A percentile compares a stretch with the other conserved stretches of the same genome.
These are phyloP conservation scores for Cryptococcus sp. DNA, from an alignment of 1,284 basidiomycete species.

Conservation along the genomic window DNA sequence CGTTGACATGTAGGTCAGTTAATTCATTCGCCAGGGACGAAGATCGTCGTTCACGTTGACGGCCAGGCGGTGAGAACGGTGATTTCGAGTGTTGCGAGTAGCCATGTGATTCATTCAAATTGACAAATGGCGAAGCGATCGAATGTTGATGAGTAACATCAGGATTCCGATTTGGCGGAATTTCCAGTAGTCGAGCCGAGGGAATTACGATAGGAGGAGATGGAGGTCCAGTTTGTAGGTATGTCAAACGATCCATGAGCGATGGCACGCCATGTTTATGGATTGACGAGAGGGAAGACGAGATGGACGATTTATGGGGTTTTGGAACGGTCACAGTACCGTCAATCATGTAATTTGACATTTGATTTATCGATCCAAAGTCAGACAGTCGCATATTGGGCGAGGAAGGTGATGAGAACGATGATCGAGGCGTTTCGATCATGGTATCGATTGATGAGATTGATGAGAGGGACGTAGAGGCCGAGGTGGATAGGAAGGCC, in stretches of 20 bases:
- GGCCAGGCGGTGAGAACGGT: slow-evolving; percentile 4
- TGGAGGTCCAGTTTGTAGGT: slow-evolving; percentile 21
- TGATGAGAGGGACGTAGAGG: slow-evolving; percentile 7
- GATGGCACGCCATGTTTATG: slow-evolving; percentile 14
- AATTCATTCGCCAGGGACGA: slow-evolving; percentile 12
- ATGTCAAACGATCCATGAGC: slow-evolving; percentile 20
- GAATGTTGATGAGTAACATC: slow-evolving; percentile 16
- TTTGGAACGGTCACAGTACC: background rate
- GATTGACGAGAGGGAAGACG: background rate
- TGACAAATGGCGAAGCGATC: slow-evolving; percentile 32
- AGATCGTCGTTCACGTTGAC: slow-evolving; percentile 14
- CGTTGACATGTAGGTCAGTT: too few species aligned
- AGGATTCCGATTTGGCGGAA: slow-evolving; percentile 9
- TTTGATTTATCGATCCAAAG: background rate
- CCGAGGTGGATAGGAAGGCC: slow-evolving; percentile 21
- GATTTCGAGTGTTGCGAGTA: slow-evolving; percentile 3
- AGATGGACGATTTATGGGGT: background rate
- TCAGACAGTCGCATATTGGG: background rate
- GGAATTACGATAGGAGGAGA: slow-evolving; percentile 32
- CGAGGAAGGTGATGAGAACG: slow-evolving; percentile 8
- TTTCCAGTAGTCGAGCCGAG: slow-evolving; percentile 17
- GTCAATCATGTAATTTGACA: background rate
- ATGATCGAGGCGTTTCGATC: slow-evolving; percentile 8
- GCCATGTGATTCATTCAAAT: slow-evolving; percentile 14
- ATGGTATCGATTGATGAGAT: background rate